phyloP scores from a whole-genome alignment of 805 yeast genomes.

The Teunomyces kruisii region DNA sequence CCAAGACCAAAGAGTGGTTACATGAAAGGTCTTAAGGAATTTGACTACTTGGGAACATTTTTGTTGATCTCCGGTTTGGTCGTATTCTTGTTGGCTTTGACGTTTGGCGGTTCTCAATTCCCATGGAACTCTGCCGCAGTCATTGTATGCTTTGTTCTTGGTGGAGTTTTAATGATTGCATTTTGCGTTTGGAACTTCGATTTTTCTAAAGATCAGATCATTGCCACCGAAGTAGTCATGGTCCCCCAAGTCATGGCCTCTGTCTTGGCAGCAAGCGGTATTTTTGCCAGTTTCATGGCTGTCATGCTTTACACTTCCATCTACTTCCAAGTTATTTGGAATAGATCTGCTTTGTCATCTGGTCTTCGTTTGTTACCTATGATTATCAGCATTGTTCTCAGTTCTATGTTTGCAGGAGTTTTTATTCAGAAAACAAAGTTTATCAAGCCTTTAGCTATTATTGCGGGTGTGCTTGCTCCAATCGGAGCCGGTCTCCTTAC shows the following conservation, averaged over 20 bases:
- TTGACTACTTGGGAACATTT: conserved; percentile 22
- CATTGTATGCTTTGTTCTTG: conserved; percentile 22
- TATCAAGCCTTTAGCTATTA: conserved; percentile 42
- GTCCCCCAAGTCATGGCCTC: conserved; percentile 15
- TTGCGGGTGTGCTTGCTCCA: conserved; percentile 34
- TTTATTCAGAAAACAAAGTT: conserved; percentile 35
- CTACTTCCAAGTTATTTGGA: conserved; percentile 52
- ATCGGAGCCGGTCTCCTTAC: conserved; percentile 47
- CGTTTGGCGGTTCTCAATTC: conserved; percentile 20
- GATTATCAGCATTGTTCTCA: conserved; percentile 38
- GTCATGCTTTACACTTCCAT: conserved; percentile 32
- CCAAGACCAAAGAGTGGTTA: conserved; percentile 14
- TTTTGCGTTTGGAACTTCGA: conserved; percentile 19
- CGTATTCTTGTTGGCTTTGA: conserved; percentile 21
- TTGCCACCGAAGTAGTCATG: conserved; percentile 17
- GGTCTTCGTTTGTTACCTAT: conserved; percentile 48
- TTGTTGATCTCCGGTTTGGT: conserved; percentile 20
- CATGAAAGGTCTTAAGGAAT: conserved; percentile 14
- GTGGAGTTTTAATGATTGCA: conserved; percentile 23
- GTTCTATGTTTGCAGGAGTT: conserved; percentile 39
- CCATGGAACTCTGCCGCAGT: conserved; percentile 24
- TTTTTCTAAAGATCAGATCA: conserved; percentile 17
- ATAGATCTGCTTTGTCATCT: conserved; percentile 40
- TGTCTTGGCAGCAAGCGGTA: conserved; percentile 11
- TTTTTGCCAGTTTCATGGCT: conserved; percentile 19